A percentile compares a stretch with the other conserved stretches of the same genome.
These are phyloP conservation scores for Gossypium thurberi DNA, from an alignment of 345 rosid species.

Conservation along the genomic window DNA sequence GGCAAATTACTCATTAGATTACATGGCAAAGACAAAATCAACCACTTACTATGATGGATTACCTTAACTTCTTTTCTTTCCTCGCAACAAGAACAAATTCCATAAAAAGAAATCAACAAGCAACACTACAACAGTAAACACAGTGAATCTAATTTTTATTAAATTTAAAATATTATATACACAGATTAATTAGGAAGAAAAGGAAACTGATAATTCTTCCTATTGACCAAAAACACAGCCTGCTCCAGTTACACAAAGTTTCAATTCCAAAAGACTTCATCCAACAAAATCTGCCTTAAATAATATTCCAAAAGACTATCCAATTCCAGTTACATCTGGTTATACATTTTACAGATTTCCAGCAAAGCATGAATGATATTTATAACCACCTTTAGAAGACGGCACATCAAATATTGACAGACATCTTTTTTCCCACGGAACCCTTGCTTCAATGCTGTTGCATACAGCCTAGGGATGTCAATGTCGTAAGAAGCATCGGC, in stretches of 20 bases:
- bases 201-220: neutral
- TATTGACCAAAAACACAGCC: neutral
- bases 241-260: neutral
- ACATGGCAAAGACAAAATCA: too few relatives aligned
- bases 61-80: too few relatives aligned
- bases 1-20: too few relatives aligned
- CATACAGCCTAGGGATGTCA: neutral
- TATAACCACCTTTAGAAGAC: neutral
- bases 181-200: neutral
- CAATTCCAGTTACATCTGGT: neutral
- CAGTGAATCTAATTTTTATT: neutral
- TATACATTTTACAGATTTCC: neutral
- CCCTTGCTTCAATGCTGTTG: neutral
- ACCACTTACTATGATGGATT: too few relatives aligned
- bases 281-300: neutral
- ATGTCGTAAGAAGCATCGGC: slow-evolving; percentile 2
- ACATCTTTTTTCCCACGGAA: neutral
- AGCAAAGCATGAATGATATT: neutral
- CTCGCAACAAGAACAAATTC: too few relatives aligned
- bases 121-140: neutral
- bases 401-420: neutral
- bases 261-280: neutral
- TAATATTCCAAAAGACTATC: neutral
- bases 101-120: too few relatives aligned
- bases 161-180: neutral